These are phyloP conservation scores for Nakazawaea populi DNA, from an alignment of 805 yeast genomes.

Conservation along the genomic window DNA sequence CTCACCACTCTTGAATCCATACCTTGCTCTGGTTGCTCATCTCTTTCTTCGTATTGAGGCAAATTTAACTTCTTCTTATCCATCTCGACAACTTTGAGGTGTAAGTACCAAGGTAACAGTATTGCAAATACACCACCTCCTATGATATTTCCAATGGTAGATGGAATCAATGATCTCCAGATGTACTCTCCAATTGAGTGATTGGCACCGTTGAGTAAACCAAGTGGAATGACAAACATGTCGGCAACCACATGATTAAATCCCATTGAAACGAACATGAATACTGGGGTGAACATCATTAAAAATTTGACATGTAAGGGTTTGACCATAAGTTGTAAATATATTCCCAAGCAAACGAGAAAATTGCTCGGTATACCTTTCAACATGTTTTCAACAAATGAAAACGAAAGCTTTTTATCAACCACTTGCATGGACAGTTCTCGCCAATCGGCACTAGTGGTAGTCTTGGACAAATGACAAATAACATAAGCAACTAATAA, in stretches of 20 bases:
- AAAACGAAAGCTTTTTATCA: conserved; percentile 31
- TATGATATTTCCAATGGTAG: conserved; percentile 65
- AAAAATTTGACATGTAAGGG: conserved; percentile 72
- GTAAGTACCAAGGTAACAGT: conserved; percentile 67
- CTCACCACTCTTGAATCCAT: conserved; percentile 77
- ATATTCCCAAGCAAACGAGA: conserved; percentile 69
- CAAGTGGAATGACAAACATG: conserved; percentile 64
- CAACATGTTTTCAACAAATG: conserved; percentile 61
- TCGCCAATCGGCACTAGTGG: conserved; percentile 33
- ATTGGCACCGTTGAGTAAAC: conserved; percentile 60
- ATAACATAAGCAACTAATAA: conserved; percentile 63
- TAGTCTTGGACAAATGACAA: conserved; percentile 49
- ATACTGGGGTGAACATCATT: conserved; percentile 60
- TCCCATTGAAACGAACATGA: conserved; percentile 74
- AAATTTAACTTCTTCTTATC: conserved; percentile 57
- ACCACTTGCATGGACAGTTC: conserved; percentile 44
- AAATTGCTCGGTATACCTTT: conserved; percentile 75
- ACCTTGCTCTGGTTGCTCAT: conserved; percentile 75
- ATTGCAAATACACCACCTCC: conserved; percentile 73
- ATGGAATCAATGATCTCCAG: conserved; percentile 72
- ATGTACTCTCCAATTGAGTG: conserved; percentile 57
- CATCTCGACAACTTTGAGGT: conserved; percentile 63
- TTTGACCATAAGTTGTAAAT: conserved; percentile 70
- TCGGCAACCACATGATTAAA: conserved; percentile 82
- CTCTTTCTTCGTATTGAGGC: conserved; percentile 66